Base-by-base conservation (phyloP, 495 filamentous ascomycete species). In the Tuber calosporum region DNA sequence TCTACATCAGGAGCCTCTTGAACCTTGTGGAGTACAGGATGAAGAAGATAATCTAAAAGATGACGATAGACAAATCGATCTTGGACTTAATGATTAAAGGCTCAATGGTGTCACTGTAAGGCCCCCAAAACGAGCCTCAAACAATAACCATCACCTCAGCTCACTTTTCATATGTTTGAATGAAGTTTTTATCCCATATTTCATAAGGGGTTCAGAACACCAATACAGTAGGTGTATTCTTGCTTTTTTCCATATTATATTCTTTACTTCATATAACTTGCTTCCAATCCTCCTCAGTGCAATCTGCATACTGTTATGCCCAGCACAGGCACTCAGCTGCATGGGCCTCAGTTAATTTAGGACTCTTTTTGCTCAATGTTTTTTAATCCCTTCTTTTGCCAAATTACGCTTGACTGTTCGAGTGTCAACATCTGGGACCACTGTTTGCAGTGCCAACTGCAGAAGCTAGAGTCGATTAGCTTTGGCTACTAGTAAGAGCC, bases 101-200 rank as follows among this genome's bases (percentile, higher is more conserved):
- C 1, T 34, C 36, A 66, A 71, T 66, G 5, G 73, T 58, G 4
- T 68, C 68, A 19, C 34, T 38, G 2, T 43, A 66, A 2, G 19
- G 39, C 0, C 70, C 53, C 11, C 30, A 74, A 39, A 74, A 74
- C 17, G 67, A 69, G 1, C 67, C 43, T 67, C 72, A 74, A 74
- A 13, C 68, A 74, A 71, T 45, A 71, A 22, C 38, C 8, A 39
- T 8, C 13, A 41, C 13, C 40, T 41, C 1, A 9, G 0, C 41
- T 45, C 15, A n/a, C n/a, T 68, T 39, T 42, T 58, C 38, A 9
- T 13, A 26, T 1, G 34, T 20, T 17, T 45, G 68, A 42, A 70
- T 70, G 20, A 37, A 70, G 22, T 74, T 68, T 26, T 70, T 70
- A 20, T 34, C 19, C 73, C 45, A 71, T 22, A 34, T 66, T 36